Conservation (phyloP, 495 filamentous ascomycete species). For the Sabuloglossum arenarium region DNA sequence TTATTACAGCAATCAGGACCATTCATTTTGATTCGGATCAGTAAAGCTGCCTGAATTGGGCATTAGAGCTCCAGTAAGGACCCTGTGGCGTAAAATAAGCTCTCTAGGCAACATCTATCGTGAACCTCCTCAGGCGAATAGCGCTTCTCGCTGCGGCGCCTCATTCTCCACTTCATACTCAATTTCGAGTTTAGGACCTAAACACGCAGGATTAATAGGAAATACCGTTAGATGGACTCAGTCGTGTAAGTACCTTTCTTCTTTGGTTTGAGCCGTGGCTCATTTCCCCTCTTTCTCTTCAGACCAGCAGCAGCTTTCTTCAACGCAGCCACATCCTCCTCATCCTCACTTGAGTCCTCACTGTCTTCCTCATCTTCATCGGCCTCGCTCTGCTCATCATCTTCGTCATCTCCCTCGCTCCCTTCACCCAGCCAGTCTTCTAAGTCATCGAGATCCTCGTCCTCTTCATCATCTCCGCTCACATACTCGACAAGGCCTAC, state of each 20-base stretch:
- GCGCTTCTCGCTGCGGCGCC: constrained; percentile 8
- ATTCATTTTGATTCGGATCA: background rate
- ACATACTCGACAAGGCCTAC: constrained; percentile 76
- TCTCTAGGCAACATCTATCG: background rate
- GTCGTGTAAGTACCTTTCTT: constrained; percentile 17
- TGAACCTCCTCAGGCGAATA: background rate
- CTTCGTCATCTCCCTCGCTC: constrained; percentile 26
- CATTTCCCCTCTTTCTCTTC: constrained; percentile 24
- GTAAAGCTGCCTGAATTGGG: background rate
- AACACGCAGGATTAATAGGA: background rate
- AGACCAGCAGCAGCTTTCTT: constrained; percentile 21
- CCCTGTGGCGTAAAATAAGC: background rate
- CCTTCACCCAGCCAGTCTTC: constrained; percentile 52
- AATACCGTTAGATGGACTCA: background rate
- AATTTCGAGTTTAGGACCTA: constrained; percentile 23
- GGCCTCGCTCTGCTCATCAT: constrained; percentile 18
- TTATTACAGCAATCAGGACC: too few relatives aligned
- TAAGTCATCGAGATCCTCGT: constrained; percentile 43
- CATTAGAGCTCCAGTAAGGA: background rate
- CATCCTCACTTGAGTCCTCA: constrained; percentile 7
- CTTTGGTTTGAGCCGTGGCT: constrained; percentile 18
- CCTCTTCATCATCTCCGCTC: constrained; percentile 37
- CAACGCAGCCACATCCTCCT: constrained; percentile 12
- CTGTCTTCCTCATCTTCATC: constrained; percentile 25
- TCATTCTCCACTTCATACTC: constrained; percentile 29